These are phyloP conservation scores for Ustilago hordei DNA, from an alignment of 1,284 basidiomycete genomes.

Conservation along the genomic window DNA sequence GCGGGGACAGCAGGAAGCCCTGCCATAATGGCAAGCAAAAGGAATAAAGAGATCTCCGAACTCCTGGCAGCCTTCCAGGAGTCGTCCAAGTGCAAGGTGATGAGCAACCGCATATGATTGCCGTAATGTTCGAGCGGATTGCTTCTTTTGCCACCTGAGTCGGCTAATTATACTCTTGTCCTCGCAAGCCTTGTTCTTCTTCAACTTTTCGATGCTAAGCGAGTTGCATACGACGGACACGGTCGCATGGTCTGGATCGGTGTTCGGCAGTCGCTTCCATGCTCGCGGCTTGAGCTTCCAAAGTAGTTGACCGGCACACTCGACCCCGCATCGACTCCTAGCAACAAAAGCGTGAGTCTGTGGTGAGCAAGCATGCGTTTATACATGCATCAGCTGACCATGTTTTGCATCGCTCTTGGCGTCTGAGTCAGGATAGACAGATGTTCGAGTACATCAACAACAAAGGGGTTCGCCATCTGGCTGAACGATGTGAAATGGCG, in stretches of 20 bases:
- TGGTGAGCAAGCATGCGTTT: background rate
- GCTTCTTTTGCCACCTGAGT: background rate
- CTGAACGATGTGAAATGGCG: background rate
- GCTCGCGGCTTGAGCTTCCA: background rate
- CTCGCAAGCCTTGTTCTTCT: background rate
- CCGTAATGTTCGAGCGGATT: background rate
- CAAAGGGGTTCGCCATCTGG: background rate
- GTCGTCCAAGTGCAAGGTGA: conserved; percentile 2
- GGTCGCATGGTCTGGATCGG: conserved; percentile 15
- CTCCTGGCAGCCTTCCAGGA: conserved; percentile 3
- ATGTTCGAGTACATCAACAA: background rate
- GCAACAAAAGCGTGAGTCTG: background rate
- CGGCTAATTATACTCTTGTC: background rate
- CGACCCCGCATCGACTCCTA: conserved; percentile 1
- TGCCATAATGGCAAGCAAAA: background rate
- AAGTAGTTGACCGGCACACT: background rate
- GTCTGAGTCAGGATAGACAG: background rate
- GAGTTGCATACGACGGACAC: conserved; percentile 7
- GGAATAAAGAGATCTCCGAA: conserved; percentile 26
- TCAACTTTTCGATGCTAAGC: conserved; percentile 5
- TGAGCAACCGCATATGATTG: conserved; percentile 9
- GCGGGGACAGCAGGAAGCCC: background rate
- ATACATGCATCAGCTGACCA: background rate
- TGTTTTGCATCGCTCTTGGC: background rate
- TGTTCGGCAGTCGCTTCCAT: conserved; percentile 9